Conservation (phyloP, 257 asterid genomes). For the Primulina huaijiensis region DNA sequence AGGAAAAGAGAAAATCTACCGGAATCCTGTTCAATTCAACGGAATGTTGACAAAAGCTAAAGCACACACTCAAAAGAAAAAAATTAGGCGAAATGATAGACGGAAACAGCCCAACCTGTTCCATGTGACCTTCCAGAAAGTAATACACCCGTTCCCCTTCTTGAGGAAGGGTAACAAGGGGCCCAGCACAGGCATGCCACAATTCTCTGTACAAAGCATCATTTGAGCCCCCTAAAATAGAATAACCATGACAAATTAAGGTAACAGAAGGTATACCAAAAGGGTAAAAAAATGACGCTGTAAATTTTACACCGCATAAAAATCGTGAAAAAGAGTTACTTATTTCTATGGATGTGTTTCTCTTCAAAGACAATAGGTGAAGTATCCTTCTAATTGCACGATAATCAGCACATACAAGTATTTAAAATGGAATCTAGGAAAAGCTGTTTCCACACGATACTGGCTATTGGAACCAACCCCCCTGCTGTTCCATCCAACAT, state of each 20-base stretch:
- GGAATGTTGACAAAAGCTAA: background rate
- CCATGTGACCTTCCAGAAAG: background rate
- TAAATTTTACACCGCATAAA: background rate
- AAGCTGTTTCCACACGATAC: conserved; percentile 7
- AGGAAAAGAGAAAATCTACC: background rate
- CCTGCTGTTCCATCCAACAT: background rate
- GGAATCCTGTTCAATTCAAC: background rate
- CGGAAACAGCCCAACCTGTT: conserved; percentile 49
- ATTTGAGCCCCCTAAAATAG: background rate
- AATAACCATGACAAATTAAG: conserved; percentile 1
- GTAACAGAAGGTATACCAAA: background rate
- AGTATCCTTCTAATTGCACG: conserved; percentile 8
- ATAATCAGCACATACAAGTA: background rate
- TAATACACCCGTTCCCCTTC: background rate
- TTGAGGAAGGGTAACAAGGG: background rate
- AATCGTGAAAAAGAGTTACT: conserved; percentile 5
- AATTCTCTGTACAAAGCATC: background rate
- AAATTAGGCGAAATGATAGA: conserved; percentile 5
- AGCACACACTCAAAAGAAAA: conserved; percentile 7
- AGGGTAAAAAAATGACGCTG: background rate
- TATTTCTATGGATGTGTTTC: conserved; percentile 4
- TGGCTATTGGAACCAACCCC: background rate
- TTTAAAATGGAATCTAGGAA: background rate
- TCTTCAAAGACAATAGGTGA: background rate
- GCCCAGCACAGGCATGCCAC: background rate